Evolutionary conservation across 495 filamentous ascomycete species (phyloP), one percentile per base, ranked within the genome.

Genomic region (Penicillium cataractarum): DNA sequence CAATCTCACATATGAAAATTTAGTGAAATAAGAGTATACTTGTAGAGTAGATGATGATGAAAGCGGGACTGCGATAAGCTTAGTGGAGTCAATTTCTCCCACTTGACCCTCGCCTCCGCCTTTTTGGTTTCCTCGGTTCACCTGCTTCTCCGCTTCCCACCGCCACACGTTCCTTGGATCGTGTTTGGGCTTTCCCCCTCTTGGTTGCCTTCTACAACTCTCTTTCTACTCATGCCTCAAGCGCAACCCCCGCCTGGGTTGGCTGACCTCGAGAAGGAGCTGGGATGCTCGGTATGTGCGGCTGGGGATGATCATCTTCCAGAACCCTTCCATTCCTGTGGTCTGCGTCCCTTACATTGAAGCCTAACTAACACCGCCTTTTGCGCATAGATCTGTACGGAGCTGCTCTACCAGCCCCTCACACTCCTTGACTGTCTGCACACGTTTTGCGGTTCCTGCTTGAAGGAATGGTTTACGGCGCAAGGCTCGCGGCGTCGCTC

Each of bases 371-470:
- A 55, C 19, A 63, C 52, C 31, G 46, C 29, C 50, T 55, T n/a
- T 60, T 10, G 10, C 27, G 21, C 24, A 49, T 64, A 97, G 94
- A 97, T 99, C 66, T 99, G 95, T 77, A 93, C 93, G 61, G 95
- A 99, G 71, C 82, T 98, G 55, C 90, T 99, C 63, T 96, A 92
- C 80, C 91, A 97, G 73, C 95, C 95, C 21, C 86, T 98, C 61
- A 97, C 93, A 32, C 90, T 97, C 61, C 91, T 99, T 71, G 92
- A 98, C 80, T 99, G 95, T 74, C 87, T 99, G 1, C 95, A 99
- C 79, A 96, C 93, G 39, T 98, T 95, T 78, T 98, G 95, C 79
- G 95, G 92, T 59, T 89, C 90, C 31, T 99, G 95, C 71, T 74
- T 97, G 61, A 96, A 96, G 77, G 88, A 93, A 76, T 98, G 95